phyloP scores from a whole-genome alignment of 176 grass and related monocot species.

The Lolium perenne region DNA sequence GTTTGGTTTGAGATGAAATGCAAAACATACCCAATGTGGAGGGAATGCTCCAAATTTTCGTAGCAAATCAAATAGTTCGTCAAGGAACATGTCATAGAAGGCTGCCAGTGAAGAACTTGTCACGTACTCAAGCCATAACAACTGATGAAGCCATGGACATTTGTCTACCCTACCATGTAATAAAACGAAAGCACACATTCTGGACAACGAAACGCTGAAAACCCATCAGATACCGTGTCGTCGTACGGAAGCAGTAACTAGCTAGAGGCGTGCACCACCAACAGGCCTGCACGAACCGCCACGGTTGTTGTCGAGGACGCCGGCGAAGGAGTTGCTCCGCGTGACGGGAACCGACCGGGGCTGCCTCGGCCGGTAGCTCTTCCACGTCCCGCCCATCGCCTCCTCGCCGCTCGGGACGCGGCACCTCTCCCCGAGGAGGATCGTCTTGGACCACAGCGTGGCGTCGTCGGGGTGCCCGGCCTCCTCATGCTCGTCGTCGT shows the following conservation, averaged over 20 bases:
- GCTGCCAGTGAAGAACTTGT: no score
- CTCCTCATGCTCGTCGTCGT: neutral
- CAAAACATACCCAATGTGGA: neutral
- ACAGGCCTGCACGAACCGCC: conserved; percentile 8
- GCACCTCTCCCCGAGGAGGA: conserved; percentile 62
- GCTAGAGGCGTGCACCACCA: conserved; percentile 4
- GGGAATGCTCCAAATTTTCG: neutral
- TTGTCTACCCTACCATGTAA: neutral
- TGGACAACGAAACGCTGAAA: neutral
- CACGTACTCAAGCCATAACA: neutral
- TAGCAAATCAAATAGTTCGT: no score
- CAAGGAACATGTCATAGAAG: no score
- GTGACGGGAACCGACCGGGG: conserved; percentile 59
- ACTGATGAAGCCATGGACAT: neutral
- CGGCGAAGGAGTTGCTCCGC: conserved; percentile 54
- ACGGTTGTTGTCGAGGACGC: conserved; percentile 19
- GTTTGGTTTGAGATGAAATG: neutral
- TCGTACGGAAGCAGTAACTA: neutral
- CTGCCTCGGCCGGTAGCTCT: conserved; percentile 56
- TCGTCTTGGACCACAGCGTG: conserved; percentile 61
- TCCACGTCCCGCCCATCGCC: neutral
- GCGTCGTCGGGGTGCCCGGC: neutral
- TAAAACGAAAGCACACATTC: neutral
- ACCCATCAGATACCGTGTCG: neutral
- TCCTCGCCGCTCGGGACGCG: conserved; percentile 39